These are phyloP conservation scores for Pisolithus marmoratus DNA, from an alignment of 768 basidiomycete genomes.

Conservation along the genomic window DNA sequence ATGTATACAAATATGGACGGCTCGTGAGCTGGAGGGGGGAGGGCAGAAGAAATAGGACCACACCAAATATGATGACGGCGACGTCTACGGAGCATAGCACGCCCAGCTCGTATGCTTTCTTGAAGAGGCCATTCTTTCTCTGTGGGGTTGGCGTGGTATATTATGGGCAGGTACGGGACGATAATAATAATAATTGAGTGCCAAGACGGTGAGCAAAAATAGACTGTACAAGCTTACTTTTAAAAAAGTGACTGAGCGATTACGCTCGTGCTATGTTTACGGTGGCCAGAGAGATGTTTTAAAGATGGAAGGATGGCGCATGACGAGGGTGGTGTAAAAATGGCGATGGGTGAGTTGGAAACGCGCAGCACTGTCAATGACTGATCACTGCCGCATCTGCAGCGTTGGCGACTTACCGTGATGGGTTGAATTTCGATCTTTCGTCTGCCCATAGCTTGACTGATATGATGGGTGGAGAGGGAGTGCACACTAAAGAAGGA, in stretches of 20 bases:
- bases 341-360: conserved; percentile 17
- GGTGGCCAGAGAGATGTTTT: conserved; percentile 28
- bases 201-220: conserved; percentile 49
- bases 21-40: conserved; percentile 1
- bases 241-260: conserved; percentile 86
- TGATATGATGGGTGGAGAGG: too few species aligned
- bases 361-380: conserved; percentile 9
- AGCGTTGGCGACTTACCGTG: conserved; percentile 43
- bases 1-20: conserved; percentile 35
- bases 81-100: conserved; percentile 86
- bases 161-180: conserved; percentile 9
- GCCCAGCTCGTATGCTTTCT: conserved; percentile 88
- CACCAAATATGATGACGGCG: conserved; percentile 82
- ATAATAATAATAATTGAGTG: conserved; percentile 35
- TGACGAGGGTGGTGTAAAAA: conserved; percentile 19
- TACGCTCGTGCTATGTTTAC: conserved; percentile 80
- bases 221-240: conserved; percentile 60
- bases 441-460: conserved; percentile 64
- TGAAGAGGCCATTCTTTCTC: conserved; percentile 89
- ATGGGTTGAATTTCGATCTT: conserved; percentile 84
- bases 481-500: neutral
- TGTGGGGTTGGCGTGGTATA: conserved; percentile 27
- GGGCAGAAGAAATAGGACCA: conserved; percentile 22
- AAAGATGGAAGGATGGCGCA: conserved; percentile 24
- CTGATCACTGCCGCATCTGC: neutral